Base-by-base conservation (phyloP, 83 land plant genomes). In the Picea abies region DNA sequence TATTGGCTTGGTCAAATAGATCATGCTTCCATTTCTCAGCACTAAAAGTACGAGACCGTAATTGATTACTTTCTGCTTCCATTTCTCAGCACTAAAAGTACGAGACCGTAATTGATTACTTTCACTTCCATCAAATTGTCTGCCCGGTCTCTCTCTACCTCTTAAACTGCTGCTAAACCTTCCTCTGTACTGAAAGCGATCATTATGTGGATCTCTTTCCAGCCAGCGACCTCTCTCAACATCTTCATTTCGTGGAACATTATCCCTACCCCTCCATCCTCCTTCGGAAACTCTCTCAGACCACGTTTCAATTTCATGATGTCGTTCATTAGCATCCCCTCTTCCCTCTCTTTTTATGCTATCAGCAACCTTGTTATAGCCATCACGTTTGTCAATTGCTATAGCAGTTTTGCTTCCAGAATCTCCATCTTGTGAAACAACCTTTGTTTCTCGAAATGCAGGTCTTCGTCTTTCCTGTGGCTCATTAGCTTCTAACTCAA, bases 1-100 rank as follows among this genome's bases (percentile, higher is more conserved):
- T 80, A 39, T 86, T 89, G 5, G 91, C 84, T 78, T 92, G 91
- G 56, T 89, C 80, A 84, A 62, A 93, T 60, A 90, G 78, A 65
- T 93, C 95, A 85, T 93, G 95, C 83, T 87, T 89, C 95, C 95
- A 93, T 81, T 89, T 93, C 15, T 93, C 93, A 26, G 61, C 86
- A 26, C 70, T 85, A 69, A 81, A 75, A 1, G 82, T 83, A 79
- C 29, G 23, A 9, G 80, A 15, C 5, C 67, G 84, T 47, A 37
- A 14, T 2, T 52, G 63, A 60, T 83, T 85, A 58, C 81, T 79
- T 44, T 76, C 88, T n/a, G n/a, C n/a, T n/a, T n/a, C n/a, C n/a
- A n/a, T 81, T 89, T 93, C 15, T 93, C 93, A 26, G 61, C 86
- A 26, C 70, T 85, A 69, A 81, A 75, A 1, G 82, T 83, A 79